phyloP scores from a whole-genome alignment of 208 protist species.

The Trypanosoma boissoni region DNA sequence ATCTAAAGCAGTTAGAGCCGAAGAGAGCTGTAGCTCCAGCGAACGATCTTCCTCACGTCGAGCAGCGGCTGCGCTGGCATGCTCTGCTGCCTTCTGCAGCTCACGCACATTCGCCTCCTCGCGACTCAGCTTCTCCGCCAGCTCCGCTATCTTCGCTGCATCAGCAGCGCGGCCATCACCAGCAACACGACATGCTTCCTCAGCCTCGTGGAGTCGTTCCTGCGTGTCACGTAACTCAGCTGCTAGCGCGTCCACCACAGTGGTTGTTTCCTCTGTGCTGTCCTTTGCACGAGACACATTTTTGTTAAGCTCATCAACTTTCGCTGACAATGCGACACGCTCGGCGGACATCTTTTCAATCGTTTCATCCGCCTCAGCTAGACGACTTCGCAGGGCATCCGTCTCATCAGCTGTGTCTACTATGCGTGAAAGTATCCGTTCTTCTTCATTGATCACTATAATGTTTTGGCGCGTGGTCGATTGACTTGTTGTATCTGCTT shows the following conservation, averaged over 20 bases:
- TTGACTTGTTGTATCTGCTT: no score
- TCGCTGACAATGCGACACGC: conserved; percentile 10
- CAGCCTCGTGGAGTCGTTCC: conserved; percentile 17
- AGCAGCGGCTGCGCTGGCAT: not conserved
- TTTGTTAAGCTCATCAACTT: conserved; percentile 9
- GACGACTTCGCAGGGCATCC: conserved; percentile 6
- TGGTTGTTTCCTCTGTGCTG: not conserved
- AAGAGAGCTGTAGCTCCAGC: conserved; percentile 16
- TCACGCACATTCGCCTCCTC: conserved; percentile 1
- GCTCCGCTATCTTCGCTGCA: conserved; percentile 3
- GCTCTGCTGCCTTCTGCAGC: conserved; percentile 8
- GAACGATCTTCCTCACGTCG: not conserved
- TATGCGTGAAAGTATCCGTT: not conserved
- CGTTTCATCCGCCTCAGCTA: conserved; percentile 21
- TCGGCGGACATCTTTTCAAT: conserved; percentile 12
- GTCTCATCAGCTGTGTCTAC: conserved; percentile 13
- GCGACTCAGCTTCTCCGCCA: conserved; percentile 20
- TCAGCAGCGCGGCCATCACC: conserved; percentile 1
- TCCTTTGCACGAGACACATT: conserved; percentile 5
- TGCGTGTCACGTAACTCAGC: conserved; percentile 19
- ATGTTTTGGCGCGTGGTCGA: no score
- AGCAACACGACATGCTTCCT: conserved; percentile 2
- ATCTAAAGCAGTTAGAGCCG: conserved; percentile 21
- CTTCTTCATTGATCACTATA: no score
- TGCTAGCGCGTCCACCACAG: conserved; percentile 10